A percentile compares a stretch with the other conserved stretches of the same genome.
Evolutionary conservation across 2,329 filamentous ascomycete species (phyloP).

Genomic region (Apiospora sp.): DNA sequence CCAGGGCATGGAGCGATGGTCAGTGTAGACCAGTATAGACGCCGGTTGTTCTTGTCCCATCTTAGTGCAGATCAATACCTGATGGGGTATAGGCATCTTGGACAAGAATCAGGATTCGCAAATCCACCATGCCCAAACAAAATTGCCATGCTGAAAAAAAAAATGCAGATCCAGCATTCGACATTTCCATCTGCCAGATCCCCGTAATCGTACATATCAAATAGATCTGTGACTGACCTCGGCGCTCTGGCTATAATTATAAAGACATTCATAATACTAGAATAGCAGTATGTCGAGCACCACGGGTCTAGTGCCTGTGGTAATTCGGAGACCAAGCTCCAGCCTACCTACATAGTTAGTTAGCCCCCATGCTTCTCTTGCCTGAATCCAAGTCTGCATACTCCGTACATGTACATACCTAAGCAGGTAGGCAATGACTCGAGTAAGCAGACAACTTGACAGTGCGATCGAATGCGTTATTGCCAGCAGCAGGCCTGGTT

Average conservation of each 20-base stretch:
- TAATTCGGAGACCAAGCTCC: background rate
- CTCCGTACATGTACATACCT: too few relatives aligned
- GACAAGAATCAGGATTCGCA: background rate
- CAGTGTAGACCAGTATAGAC: background rate
- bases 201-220: background rate
- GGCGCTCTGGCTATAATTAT: too few relatives aligned
- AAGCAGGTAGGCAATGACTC: too few relatives aligned
- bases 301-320: background rate
- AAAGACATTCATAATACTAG: too few relatives aligned
- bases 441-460: too few relatives aligned
- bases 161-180: constrained; percentile 2
- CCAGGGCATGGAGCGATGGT: background rate
- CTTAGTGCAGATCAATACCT: constrained; percentile 3
- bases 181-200: background rate
- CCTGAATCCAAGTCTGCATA: too few relatives aligned
- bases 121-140: constrained; percentile 14
- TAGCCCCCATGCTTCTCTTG: too few relatives aligned
- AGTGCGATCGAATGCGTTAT: too few relatives aligned
- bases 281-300: background rate
- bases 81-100: background rate
- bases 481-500: too few relatives aligned
- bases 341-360: too few relatives aligned
- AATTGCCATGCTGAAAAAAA: constrained; percentile 14
- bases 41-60: constrained; percentile 5
- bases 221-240: background rate